These are phyloP conservation scores for Trametes hirsuta DNA, from an alignment of 1,284 basidiomycete species.

Conservation along the genomic window DNA sequence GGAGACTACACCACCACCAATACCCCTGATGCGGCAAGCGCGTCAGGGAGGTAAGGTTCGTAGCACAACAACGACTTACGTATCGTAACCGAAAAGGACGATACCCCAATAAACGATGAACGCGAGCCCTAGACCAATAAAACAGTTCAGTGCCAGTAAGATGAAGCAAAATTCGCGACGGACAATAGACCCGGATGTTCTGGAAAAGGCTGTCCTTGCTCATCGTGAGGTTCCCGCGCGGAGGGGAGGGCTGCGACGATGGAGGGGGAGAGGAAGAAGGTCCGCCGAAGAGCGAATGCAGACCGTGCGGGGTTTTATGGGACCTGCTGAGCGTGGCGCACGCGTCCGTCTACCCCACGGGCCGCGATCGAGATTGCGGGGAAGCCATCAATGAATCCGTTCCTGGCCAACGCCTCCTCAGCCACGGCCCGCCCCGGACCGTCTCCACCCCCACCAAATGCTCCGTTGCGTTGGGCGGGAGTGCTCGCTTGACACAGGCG, in stretches of 20 bases:
- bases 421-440: constrained; percentile 19
- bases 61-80: constrained; percentile 43
- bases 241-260: constrained; percentile 13
- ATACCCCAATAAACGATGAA: constrained; percentile 80
- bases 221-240: constrained; percentile 14
- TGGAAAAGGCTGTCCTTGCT: constrained; percentile 37
- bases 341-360: constrained; percentile 20
- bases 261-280: constrained; percentile 2
- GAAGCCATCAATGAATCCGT: constrained; percentile 20
- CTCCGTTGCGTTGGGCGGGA: background rate
- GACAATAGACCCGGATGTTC: constrained; percentile 66
- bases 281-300: constrained; percentile 1
- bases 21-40: constrained; percentile 38
- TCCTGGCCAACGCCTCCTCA: constrained; percentile 10
- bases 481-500: background rate
- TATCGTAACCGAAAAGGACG: constrained; percentile 78
- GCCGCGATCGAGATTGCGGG: constrained; percentile 29
- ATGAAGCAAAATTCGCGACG: constrained; percentile 24
- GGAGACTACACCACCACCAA: constrained; percentile 70
- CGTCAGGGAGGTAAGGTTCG: constrained; percentile 7
- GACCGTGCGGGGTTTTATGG: constrained; percentile 4
- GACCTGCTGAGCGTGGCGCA: background rate
- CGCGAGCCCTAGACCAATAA: constrained; percentile 56
- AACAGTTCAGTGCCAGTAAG: background rate
- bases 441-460: background rate